A percentile compares a stretch with the other conserved stretches of the same genome.
phyloP scores from a whole-genome alignment of 352 stramenopile species.

The Phytophthora niederhauseri region DNA sequence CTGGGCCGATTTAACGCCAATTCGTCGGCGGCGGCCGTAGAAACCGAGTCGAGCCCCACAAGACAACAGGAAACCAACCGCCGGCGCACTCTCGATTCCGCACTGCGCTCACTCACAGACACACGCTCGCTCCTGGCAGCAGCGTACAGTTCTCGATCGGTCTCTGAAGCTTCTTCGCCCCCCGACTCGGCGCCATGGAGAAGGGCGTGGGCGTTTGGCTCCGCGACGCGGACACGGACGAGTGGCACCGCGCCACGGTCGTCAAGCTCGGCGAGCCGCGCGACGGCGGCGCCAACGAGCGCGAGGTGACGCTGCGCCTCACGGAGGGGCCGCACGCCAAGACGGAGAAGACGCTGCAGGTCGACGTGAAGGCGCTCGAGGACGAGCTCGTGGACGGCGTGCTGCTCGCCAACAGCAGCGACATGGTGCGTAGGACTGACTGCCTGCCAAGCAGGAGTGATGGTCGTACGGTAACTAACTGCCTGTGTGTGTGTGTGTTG shows the following conservation, averaged over 20 bases:
- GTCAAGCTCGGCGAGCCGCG: conserved; percentile 43
- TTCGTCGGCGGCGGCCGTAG: conserved; percentile 14
- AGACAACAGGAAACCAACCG: conserved; percentile 31
- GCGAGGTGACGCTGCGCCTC: conserved; percentile 58
- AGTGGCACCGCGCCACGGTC: conserved; percentile 73
- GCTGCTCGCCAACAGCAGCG: conserved; percentile 82
- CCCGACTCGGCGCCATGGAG: conserved; percentile 53
- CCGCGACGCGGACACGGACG: conserved; percentile 63
- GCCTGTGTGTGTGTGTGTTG: conserved; percentile 1
- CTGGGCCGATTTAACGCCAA: conserved; percentile 9
- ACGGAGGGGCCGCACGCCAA: conserved; percentile 55
- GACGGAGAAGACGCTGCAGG: conserved; percentile 49
- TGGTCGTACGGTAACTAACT: conserved; percentile 7
- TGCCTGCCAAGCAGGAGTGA: conserved; percentile 8
- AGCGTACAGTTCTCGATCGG: neutral
- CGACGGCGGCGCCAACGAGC: conserved; percentile 15
- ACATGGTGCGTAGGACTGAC: conserved; percentile 59
- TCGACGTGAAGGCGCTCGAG: conserved; percentile 73
- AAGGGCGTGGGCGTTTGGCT: conserved; percentile 84
- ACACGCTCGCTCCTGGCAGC: neutral
- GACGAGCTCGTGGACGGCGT: conserved; percentile 61
- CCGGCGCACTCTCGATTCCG: conserved; percentile 26
- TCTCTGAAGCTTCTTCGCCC: neutral
- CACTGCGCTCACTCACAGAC: neutral
- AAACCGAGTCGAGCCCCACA: conserved; percentile 22